phyloP scores from a whole-genome alignment of 495 filamentous ascomycete species.

The Gamarada debralockiae region DNA sequence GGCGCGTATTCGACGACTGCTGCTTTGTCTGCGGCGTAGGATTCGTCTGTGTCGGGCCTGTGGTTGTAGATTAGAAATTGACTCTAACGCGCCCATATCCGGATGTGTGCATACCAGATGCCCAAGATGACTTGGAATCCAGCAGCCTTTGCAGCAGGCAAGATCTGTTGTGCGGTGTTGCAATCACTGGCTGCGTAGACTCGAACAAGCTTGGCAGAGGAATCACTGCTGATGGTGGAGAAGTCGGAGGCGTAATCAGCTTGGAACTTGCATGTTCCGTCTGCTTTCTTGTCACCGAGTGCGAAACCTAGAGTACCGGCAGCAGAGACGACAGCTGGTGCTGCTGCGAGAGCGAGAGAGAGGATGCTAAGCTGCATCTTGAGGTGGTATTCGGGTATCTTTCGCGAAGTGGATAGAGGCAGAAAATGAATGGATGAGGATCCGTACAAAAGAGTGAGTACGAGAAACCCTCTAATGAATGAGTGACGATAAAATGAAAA shows the following conservation, averaged over 20 bases:
- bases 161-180: constrained; percentile 58
- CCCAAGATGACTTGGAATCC: constrained; percentile 74
- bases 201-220: constrained; percentile 55
- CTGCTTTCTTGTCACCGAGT: constrained; percentile 48
- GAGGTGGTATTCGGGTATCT: not conserved
- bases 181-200: constrained; percentile 70
- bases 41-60: constrained; percentile 66
- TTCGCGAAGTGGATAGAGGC: not conserved
- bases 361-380: constrained; percentile 1
- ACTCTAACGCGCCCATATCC: not conserved
- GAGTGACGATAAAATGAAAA: not conserved
- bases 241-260: constrained; percentile 68
- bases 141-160: constrained; percentile 68
- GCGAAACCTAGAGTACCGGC: constrained; percentile 49
- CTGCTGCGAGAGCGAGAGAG: constrained; percentile 27
- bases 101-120: constrained; percentile 54
- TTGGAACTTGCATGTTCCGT: constrained; percentile 60
- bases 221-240: constrained; percentile 45
- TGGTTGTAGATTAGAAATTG: not conserved
- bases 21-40: constrained; percentile 58
- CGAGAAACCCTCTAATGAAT: not conserved
- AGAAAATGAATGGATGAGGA: constrained; percentile 7
- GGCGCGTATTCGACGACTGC: constrained; percentile 47
- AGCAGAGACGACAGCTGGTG: constrained; percentile 37
- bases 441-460: constrained; percentile 20